Evolutionary conservation across 2,329 filamentous ascomycete genomes (phyloP).

Genomic region (Cercospora sesami): DNA sequence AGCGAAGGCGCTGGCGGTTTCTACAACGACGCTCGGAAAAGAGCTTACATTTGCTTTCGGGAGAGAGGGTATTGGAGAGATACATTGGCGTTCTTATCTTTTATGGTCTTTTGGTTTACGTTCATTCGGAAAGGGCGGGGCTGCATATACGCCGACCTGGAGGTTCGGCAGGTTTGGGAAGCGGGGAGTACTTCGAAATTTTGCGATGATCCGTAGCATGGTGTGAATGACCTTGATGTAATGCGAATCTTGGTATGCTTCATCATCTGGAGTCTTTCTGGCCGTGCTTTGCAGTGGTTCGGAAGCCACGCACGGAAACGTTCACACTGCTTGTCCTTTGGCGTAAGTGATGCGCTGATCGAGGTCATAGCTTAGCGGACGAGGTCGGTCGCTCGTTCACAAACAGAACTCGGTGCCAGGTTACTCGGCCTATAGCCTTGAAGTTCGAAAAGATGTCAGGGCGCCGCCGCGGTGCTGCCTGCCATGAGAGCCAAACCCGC

Average conservation of each 20-base stretch:
- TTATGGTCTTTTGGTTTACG: not conserved
- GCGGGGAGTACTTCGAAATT: not conserved
- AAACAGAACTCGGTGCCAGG: not conserved
- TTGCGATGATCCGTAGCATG: not conserved
- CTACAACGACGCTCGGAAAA: conserved; percentile 1
- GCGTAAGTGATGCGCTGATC: not conserved
- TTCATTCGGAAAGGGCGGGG: not conserved
- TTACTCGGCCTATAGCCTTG: not conserved
- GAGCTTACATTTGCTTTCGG: not conserved
- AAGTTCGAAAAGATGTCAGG: not conserved
- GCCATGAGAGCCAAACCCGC: not conserved
- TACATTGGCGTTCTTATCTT: not conserved
- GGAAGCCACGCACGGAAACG: not conserved
- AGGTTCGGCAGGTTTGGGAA: not conserved
- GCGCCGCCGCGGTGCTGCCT: not conserved
- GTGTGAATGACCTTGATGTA: not conserved
- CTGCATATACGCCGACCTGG: not conserved
- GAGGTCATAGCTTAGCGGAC: not conserved
- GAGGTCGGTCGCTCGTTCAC: not conserved
- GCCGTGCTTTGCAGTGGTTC: not conserved
- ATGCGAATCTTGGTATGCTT: not conserved
- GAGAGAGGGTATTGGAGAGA: not conserved
- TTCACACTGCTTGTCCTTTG: not conserved
- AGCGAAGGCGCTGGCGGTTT: conserved; percentile 5
- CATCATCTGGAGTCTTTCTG: not conserved